Conservation (phyloP, 148 eudicot species). For the Simmondsia chinensis region DNA sequence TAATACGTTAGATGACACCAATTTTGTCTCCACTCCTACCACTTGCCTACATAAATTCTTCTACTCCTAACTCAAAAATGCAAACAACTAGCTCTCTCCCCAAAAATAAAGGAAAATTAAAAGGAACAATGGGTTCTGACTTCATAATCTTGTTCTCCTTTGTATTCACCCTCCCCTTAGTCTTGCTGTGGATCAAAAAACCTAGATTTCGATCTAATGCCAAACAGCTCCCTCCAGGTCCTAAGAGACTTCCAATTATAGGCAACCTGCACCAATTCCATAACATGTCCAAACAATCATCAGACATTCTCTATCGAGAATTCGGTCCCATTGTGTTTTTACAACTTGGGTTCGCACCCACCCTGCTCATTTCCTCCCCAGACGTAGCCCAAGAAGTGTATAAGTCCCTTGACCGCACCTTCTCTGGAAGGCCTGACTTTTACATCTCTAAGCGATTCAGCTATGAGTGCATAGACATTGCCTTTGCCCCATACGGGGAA, state of each 20-base stretch:
- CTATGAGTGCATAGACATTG: constrained; percentile 18
- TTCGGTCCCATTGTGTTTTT: constrained; percentile 40
- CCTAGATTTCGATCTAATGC: too few species aligned
- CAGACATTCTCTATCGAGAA: constrained; percentile 17
- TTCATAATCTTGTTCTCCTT: too few species aligned
- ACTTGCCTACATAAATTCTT: too few species aligned
- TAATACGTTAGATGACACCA: too few species aligned
- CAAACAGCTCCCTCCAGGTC: constrained; percentile 38
- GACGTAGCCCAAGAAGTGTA: constrained; percentile 27
- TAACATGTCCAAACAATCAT: constrained; percentile 24
- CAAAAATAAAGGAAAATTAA: too few species aligned
- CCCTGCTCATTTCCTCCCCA: constrained; percentile 46
- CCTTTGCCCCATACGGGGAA: constrained; percentile 35
- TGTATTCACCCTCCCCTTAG: too few species aligned
- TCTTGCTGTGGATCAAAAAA: too few species aligned
- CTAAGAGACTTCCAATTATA: constrained; percentile 34
- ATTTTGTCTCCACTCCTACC: too few species aligned
- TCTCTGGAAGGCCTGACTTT: constrained; percentile 34
- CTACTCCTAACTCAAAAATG: too few species aligned
- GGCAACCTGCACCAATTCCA: constrained; percentile 47
- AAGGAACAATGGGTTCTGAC: too few species aligned
- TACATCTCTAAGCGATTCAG: constrained; percentile 22
- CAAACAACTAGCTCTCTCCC: too few species aligned
- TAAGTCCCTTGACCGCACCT: constrained; percentile 26
- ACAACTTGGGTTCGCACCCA: constrained; percentile 40